Base-by-base conservation (phyloP, 495 filamentous ascomycete species). In the Staphylotrichum tortipilum region DNA sequence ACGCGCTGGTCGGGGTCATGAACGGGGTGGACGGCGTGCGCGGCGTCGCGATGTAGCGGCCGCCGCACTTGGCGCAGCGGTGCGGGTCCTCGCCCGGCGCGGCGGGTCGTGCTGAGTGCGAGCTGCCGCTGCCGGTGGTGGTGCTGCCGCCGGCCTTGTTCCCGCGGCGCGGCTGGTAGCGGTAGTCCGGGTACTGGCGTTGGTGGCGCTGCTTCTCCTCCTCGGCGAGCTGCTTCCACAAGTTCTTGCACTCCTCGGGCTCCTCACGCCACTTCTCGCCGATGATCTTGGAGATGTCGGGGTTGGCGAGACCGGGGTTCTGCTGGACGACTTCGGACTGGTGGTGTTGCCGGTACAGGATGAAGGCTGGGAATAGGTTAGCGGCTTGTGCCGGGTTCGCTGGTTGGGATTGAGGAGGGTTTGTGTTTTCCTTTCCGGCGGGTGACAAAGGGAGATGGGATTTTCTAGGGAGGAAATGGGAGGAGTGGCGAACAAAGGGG, bases 271-370 rank as follows among this genome's bases (percentile, higher is more conserved):
- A 98, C 77, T 88, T 83, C 60, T 90, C 84, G 36, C 94, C 92
- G 59, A 97, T 95, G 56, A 96, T 92, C 68, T 97, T 97, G 31
- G 92, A 97, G 50, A 98, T 95, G 42, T 98, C 89, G 5, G 92
- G 92, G 67, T 98, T 98, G 29, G 94, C 81, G 54, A 95, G 79
- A 35, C 89, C 88, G 6, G 90, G 92, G 61, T 96, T 76, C 57
- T 86, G 80, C 10, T 81, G 75, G 7, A 91, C 85, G 9, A 96
- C 85, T 8, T 77, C 69, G 6, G 82, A 81, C 70, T 97, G 92
- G 61, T 92, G 83, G 66, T 94, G 87, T 64, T 97, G 92, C 24
- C 92, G 86, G 70, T 95, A 98, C 57, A 98, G 78, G 57, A 98
- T 98, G 68, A 98, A 98, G 30, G 94, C 92, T 98, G 43, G 60